These are phyloP conservation scores for Lupinus albus DNA, from an alignment of 306 rosid species.

Conservation along the genomic window DNA sequence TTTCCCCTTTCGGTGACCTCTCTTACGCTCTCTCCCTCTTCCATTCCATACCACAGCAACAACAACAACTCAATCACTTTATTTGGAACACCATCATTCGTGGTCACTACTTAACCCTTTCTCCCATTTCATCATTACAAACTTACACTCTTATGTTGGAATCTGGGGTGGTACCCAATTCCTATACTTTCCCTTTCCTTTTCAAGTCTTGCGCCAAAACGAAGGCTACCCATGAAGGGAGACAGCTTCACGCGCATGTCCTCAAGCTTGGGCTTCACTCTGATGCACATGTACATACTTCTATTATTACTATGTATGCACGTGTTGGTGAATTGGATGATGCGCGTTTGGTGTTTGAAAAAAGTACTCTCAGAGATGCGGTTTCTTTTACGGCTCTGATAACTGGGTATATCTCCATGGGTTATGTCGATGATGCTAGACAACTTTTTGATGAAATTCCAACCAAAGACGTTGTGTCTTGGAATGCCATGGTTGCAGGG, in stretches of 20 bases:
- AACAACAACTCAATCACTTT: conserved; percentile 46
- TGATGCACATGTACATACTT: conserved; percentile 63
- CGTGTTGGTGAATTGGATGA: conserved; percentile 47
- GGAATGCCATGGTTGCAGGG: conserved; percentile 93
- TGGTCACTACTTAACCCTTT: conserved; percentile 46
- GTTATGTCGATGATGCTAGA: conserved; percentile 62
- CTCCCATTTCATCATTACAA: conserved; percentile 47
- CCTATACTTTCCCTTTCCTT: conserved; percentile 73
- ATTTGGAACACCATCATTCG: conserved; percentile 79
- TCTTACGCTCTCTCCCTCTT: conserved; percentile 68
- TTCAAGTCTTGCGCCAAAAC: conserved; percentile 64
- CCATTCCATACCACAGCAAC: conserved; percentile 29
- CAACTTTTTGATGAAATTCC: conserved; percentile 63
- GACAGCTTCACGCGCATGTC: conserved; percentile 65
- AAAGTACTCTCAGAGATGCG: conserved; percentile 54
- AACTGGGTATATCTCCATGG: conserved; percentile 59
- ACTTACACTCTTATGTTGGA: conserved; percentile 49
- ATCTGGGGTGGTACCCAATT: conserved; percentile 60
- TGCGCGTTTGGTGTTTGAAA: conserved; percentile 70
- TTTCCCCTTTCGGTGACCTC: conserved; percentile 51
- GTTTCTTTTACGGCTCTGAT: conserved; percentile 81
- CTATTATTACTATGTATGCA: conserved; percentile 68
- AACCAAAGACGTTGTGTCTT: conserved; percentile 64
- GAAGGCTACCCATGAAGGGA: conserved; percentile 55
- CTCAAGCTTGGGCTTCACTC: conserved; percentile 61